A percentile compares a stretch with the other conserved stretches of the same genome.
Conservation (phyloP, 176 grass and related monocot species). For the Rhynchospora breviuscula region DNA sequence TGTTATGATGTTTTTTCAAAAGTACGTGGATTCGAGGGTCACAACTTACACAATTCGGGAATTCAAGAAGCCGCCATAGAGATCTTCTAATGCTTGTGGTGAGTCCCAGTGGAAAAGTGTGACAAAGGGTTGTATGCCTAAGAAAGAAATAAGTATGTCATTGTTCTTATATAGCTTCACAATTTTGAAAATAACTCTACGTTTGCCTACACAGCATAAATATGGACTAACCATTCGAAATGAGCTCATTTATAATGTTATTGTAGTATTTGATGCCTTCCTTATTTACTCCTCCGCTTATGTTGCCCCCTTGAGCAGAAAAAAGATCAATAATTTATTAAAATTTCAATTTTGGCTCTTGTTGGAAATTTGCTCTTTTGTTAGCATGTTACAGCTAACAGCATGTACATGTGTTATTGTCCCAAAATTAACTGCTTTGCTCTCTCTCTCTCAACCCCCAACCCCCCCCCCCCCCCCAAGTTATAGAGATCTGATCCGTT, state of each 20-base stretch:
- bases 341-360: neutral
- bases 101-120: slow-evolving; percentile 94
- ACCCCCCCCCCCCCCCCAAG: no score
- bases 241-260: slow-evolving; percentile 64
- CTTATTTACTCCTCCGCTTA: slow-evolving; percentile 54
- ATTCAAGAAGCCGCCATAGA: slow-evolving; percentile 71
- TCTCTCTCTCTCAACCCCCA: no score
- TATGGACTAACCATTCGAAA: slow-evolving; percentile 47
- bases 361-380: neutral
- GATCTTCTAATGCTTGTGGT: slow-evolving; percentile 66
- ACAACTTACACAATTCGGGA: slow-evolving; percentile 56
- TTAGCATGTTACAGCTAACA: neutral
- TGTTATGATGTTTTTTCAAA: neutral
- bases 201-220: neutral
- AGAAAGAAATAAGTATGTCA: neutral
- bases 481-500: no score
- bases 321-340: neutral
- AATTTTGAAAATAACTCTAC: neutral
- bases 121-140: slow-evolving; percentile 70
- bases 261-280: slow-evolving; percentile 90
- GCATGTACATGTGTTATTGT: neutral
- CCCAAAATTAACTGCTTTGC: neutral
- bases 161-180: neutral
- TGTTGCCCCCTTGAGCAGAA: slow-evolving; percentile 46
- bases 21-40: neutral